Conservation (phyloP, 805 yeast species). For the Priceomyces haplophilus region DNA sequence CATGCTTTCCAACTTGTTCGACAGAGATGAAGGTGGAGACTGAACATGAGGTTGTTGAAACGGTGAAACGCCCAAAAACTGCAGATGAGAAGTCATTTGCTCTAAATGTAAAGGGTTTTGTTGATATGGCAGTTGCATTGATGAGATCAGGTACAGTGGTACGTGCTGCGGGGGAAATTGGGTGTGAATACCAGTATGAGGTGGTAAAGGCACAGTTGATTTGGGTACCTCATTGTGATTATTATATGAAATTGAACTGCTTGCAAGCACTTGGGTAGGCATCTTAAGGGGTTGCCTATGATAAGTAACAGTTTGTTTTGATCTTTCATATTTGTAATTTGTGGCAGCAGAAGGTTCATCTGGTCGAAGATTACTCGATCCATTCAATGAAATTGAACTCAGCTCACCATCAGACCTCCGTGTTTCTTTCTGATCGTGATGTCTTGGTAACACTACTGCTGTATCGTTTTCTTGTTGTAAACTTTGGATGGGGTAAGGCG, state of each 20-base stretch:
- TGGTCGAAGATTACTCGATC: background rate
- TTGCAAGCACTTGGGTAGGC: conserved; percentile 6
- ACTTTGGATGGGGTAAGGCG: background rate
- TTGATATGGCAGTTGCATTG: conserved; percentile 4
- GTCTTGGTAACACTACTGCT: background rate
- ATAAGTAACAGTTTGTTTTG: background rate
- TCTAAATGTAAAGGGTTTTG: no score
- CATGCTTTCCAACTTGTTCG: conserved; percentile 17
- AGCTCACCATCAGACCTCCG: background rate
- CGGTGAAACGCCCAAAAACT: background rate
- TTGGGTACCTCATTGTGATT: background rate
- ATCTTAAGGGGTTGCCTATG: conserved; percentile 3
- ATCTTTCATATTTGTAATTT: conserved; percentile 1
- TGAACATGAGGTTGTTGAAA: background rate
- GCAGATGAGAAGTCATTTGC: no score
- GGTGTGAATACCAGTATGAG: background rate
- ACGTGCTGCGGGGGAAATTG: background rate
- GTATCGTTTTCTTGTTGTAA: background rate
- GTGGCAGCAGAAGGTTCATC: background rate
- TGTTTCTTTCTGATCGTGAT: background rate
- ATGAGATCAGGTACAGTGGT: conserved; percentile 1
- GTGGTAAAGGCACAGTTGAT: background rate
- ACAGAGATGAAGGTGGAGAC: conserved; percentile 1
- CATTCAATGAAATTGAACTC: background rate
- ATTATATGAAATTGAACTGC: conserved; percentile 1